These are phyloP conservation scores for Xylaria sp. DNA, from an alignment of 2,329 filamentous ascomycete species.

Conservation along the genomic window DNA sequence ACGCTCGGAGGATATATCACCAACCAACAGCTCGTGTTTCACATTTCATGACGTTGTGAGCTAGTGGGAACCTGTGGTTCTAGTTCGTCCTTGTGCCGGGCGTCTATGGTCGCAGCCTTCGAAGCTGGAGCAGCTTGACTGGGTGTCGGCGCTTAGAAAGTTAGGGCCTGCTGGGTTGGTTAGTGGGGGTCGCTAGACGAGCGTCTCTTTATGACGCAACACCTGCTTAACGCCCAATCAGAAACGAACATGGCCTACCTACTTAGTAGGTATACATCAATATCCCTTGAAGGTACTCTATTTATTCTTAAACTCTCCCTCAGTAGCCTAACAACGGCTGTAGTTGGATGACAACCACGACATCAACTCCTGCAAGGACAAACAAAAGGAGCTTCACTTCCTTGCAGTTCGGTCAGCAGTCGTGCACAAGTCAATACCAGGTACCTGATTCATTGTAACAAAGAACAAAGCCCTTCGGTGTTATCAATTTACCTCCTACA, in stretches of 20 bases:
- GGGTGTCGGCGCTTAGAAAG: slow-evolving; percentile 6
- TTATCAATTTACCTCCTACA: no score
- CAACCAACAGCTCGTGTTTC: slow-evolving; percentile 6
- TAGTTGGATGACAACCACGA: no score
- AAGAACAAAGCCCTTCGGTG: no score
- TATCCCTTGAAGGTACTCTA: no score
- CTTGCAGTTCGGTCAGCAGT: no score
- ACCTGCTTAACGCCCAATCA: slow-evolving; percentile 30
- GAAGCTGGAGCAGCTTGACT: slow-evolving; percentile 9
- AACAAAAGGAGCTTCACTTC: no score
- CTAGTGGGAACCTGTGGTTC: background rate
- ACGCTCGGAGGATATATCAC: background rate
- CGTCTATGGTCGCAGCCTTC: slow-evolving; percentile 13
- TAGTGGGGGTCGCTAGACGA: background rate
- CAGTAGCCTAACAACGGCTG: no score
- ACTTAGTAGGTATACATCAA: no score
- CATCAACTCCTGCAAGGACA: no score
- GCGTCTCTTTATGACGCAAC: slow-evolving; percentile 19
- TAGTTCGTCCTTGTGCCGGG: background rate
- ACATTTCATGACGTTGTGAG: background rate
- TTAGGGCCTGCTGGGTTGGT: background rate
- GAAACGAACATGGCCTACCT: slow-evolving; percentile 36
- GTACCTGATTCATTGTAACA: no score
- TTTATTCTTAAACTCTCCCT: no score
- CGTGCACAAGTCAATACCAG: no score